phyloP scores from a whole-genome alignment of 2,329 filamentous ascomycete genomes.

The Alternaria ventricosa region DNA sequence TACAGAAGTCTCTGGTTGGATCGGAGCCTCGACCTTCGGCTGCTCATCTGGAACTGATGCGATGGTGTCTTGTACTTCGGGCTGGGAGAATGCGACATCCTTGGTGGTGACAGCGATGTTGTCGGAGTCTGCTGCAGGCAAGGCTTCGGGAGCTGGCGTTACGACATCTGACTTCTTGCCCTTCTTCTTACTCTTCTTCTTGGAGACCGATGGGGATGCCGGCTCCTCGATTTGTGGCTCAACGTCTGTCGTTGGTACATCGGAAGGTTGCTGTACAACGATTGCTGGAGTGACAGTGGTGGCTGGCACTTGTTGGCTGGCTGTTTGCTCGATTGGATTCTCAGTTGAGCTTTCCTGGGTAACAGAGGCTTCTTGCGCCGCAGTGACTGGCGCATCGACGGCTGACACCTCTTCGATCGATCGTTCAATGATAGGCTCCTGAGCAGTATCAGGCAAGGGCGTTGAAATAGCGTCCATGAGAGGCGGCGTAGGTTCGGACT shows the following conservation, averaged over 20 bases:
- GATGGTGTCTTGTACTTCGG: background rate
- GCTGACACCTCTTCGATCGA: background rate
- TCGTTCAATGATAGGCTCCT: background rate
- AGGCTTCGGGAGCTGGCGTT: constrained; percentile 18
- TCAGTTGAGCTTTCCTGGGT: background rate
- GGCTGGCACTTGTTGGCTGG: background rate
- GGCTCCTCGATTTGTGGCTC: constrained; percentile 12
- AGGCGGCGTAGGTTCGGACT: constrained; percentile 16
- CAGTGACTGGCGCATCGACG: background rate
- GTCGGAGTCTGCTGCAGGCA: constrained; percentile 7
- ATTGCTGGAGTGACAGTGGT: background rate
- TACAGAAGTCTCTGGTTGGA: background rate
- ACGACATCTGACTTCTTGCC: constrained; percentile 26
- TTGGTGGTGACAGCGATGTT: background rate
- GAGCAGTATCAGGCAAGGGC: background rate
- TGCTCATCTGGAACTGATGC: background rate
- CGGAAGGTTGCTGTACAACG: constrained; percentile 1
- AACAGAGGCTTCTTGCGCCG: background rate
- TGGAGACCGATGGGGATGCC: constrained; percentile 11
- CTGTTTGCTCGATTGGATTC: background rate
- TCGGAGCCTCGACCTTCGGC: background rate
- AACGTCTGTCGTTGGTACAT: constrained; percentile 12
- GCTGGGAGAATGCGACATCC: background rate
- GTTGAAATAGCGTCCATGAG: constrained; percentile 5
- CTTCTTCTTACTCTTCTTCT: constrained; percentile 38